A percentile compares a stretch with the other conserved stretches of the same genome.
Conservation (phyloP, 371 early-diverging fungal genomes). For the Circinella umbellata region DNA sequence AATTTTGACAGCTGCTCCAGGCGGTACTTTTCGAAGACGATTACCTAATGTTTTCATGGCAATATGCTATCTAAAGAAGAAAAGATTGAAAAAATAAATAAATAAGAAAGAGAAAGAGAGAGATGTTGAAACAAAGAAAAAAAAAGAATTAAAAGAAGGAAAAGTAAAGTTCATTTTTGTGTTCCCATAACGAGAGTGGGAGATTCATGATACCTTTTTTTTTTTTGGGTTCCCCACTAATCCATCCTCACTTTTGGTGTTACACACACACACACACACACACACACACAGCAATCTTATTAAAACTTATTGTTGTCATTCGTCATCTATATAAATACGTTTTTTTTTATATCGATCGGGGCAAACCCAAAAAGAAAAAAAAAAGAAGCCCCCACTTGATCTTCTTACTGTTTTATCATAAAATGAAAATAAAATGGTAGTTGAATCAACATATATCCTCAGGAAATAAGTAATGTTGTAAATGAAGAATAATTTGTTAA, state of each 20-base stretch:
- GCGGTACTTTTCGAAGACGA: conserved; percentile 40
- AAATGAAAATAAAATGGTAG: too few relatives aligned
- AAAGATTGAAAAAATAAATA: neutral
- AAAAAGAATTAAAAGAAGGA: conserved; percentile 1
- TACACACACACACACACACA: neutral
- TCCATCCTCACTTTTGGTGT: neutral
- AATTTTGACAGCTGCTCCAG: conserved; percentile 42
- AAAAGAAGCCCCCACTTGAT: too few relatives aligned
- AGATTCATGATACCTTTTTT: neutral
- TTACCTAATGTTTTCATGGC: conserved; percentile 38
- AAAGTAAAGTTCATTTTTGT: neutral
- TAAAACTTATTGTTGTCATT: too few relatives aligned
- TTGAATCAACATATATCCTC: too few relatives aligned
- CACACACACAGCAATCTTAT: neutral
- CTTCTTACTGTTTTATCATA: too few relatives aligned
- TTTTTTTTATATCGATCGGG: too few relatives aligned
- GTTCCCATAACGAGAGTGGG: neutral
- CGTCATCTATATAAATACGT: too few relatives aligned
- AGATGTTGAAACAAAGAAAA: neutral
- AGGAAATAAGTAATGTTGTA: too few relatives aligned
- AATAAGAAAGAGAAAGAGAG: neutral
- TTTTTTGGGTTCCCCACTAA: neutral
- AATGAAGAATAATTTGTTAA: too few relatives aligned
- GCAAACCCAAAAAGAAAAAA: too few relatives aligned
- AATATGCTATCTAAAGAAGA: neutral